Conservation (phyloP, 2,329 filamentous ascomycete species). For the Cladobotryum mycophilum region DNA sequence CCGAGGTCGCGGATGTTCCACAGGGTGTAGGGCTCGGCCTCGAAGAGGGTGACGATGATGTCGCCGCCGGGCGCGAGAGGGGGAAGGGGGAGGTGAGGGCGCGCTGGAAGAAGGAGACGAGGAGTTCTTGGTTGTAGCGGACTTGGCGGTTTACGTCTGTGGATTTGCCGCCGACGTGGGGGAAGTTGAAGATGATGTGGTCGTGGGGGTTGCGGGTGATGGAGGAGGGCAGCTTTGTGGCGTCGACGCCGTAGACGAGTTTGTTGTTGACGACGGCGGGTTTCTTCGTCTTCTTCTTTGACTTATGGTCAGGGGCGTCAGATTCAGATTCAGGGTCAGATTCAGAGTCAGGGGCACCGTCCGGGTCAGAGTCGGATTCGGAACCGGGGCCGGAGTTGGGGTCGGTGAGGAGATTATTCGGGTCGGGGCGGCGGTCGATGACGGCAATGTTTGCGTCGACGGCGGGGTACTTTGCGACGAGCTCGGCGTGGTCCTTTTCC, state of each 20-base stretch:
- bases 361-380: not conserved
- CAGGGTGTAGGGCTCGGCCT: constrained; percentile 87
- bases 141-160: constrained; percentile 95
- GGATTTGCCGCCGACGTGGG: constrained; percentile 85
- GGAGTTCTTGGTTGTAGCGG: constrained; percentile 77
- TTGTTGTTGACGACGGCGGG: constrained; percentile 20
- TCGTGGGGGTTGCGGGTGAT: constrained; percentile 53
- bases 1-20: constrained; percentile 92
- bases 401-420: constrained; percentile 13
- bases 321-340: not conserved
- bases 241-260: constrained; percentile 60
- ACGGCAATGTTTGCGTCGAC: constrained; percentile 52
- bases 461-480: constrained; percentile 70
- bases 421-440: constrained; percentile 27
- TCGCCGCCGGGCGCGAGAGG: constrained; percentile 41
- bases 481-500: constrained; percentile 50
- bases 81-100: constrained; percentile 32
- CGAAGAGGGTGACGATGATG: constrained; percentile 83
- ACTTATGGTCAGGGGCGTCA: not conserved
- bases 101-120: constrained; percentile 61
- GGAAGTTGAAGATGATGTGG: constrained; percentile 90
- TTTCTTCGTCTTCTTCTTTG: constrained; percentile 15
- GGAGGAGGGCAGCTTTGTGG: constrained; percentile 50
- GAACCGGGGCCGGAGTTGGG: constrained; percentile 21
- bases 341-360: not conserved